Evolutionary conservation across 2,329 filamentous ascomycete species (phyloP).

Genomic region (Botrytis pseudocinerea): DNA sequence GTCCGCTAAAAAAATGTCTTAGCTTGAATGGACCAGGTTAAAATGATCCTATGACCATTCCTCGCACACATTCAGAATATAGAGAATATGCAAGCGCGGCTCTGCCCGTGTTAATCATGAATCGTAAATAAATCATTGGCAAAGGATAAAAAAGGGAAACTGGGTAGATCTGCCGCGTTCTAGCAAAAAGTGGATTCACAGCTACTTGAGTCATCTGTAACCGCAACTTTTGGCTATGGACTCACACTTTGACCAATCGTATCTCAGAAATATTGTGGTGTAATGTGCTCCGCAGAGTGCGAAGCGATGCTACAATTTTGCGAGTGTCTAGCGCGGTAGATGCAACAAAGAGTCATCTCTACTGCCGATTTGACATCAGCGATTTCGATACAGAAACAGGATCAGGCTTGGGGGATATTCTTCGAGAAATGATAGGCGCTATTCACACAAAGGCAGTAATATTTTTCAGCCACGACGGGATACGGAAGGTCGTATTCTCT

Average conservation of each 20-base stretch:
- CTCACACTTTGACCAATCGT: neutral
- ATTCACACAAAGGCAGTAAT: neutral
- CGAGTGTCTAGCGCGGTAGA: conserved; percentile 18
- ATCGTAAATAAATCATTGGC: neutral
- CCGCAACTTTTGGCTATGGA: neutral
- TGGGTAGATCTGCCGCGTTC: conserved; percentile 22
- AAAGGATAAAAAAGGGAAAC: conserved; percentile 6
- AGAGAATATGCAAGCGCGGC: conserved; percentile 25
- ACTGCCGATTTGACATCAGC: conserved; percentile 17
- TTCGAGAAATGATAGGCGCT: conserved; percentile 11
- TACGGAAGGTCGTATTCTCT: neutral
- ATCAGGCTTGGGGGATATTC: neutral
- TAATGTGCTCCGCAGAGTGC: neutral
- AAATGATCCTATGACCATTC: conserved; percentile 23
- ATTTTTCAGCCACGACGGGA: conserved; percentile 1
- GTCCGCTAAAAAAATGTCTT: conserved; percentile 13
- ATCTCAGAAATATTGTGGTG: neutral
- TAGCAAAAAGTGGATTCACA: conserved; percentile 17
- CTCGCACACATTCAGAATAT: conserved; percentile 11
- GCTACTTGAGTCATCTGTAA: conserved; percentile 12
- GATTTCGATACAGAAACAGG: conserved; percentile 9
- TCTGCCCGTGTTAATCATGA: conserved; percentile 25
- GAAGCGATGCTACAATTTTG: conserved; percentile 8
- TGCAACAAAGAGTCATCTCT: conserved; percentile 14
- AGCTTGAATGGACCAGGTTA: conserved; percentile 12